Evolutionary conservation across 2,329 filamentous ascomycete species (phyloP), one percentile per base, ranked within the genome.

Genomic region (Talaromyces islandicus): DNA sequence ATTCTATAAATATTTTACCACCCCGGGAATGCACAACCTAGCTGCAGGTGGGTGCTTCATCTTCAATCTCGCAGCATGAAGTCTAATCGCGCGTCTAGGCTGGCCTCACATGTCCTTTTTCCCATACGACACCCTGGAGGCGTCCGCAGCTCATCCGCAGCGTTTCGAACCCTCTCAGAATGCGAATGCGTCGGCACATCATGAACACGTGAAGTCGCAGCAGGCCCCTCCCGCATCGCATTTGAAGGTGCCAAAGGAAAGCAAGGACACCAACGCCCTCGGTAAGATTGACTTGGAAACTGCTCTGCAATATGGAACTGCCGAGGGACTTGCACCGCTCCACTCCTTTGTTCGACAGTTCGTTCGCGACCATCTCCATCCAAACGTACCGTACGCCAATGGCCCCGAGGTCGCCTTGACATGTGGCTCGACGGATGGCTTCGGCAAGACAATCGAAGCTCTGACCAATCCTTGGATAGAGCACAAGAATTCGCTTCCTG

Each of bases 91-190:
- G 25, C n/a, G 7, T 12, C 30, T 64, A 92, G 90, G 91, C 62
- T 83, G 96, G 24, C 92, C 92, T 17, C 88, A 94, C 73, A 81
- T 88, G 43, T 83, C 83, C 60, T 91, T 91, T 77, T 97, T 97
- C 70, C 92, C 92, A 9, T 96, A 89, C 75, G 92, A 97, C 68
- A 94, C 91, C 0, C 85, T 97, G 64, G 91, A 96, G 75, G 90
- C 92, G 46, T 86, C 88, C 65, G 85, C 88, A 63, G 90, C 91
- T 32, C 83, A 85, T 63, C 87, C 91, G 7, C 80, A 88, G 64
- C 85, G 92, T 73, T 94, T 89, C 81, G 81, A 83, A 35, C 88
- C 88, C 1, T 87, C 87, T 11, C 83, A 46, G 11, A 21, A 12
- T 19, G 21, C 86, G 41, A 89, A 88, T 71, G 77, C 81, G 53